Evolutionary conservation across 805 yeast genomes (phyloP).

Genomic region (Nakazawaea ishiwadae): DNA sequence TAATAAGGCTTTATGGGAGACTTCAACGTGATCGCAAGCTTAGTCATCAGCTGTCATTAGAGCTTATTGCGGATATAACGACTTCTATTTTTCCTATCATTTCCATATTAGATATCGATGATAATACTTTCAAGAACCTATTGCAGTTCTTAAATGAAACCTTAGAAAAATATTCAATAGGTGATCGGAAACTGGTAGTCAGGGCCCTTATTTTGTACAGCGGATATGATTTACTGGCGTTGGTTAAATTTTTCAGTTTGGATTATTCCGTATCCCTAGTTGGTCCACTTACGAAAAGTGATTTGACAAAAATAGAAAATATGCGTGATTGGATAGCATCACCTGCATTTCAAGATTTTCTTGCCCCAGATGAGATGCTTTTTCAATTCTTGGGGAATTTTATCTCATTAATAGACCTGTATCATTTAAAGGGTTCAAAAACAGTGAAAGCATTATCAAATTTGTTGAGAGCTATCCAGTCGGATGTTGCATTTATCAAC

Average conservation of each 20-base stretch:
- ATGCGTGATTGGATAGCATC: background rate
- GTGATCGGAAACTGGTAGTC: background rate
- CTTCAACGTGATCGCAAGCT: conserved; percentile 11
- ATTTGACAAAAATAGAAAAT: background rate
- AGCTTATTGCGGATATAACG: conserved; percentile 10
- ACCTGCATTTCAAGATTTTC: background rate
- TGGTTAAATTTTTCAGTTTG: conserved; percentile 6
- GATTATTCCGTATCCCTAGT: background rate
- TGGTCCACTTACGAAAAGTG: background rate
- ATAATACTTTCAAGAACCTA: background rate
- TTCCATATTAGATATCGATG: conserved; percentile 11
- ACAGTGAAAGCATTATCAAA: conserved; percentile 16
- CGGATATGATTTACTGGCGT: background rate
- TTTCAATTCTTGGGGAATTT: conserved; percentile 4
- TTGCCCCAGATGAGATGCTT: background rate
- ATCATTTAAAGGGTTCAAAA: conserved; percentile 5
- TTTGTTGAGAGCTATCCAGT: conserved; percentile 15
- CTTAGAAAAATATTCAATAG: background rate
- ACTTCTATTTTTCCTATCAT: conserved; percentile 15
- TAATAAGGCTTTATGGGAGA: conserved; percentile 10
- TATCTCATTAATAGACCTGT: conserved; percentile 3
- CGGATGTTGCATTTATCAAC: conserved; percentile 15
- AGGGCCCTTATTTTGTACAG: background rate
- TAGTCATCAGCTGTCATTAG: background rate
- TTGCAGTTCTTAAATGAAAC: background rate